These are phyloP conservation scores for Paracamarosporium sp. DNA, from an alignment of 2,329 filamentous ascomycete species.

Conservation along the genomic window DNA sequence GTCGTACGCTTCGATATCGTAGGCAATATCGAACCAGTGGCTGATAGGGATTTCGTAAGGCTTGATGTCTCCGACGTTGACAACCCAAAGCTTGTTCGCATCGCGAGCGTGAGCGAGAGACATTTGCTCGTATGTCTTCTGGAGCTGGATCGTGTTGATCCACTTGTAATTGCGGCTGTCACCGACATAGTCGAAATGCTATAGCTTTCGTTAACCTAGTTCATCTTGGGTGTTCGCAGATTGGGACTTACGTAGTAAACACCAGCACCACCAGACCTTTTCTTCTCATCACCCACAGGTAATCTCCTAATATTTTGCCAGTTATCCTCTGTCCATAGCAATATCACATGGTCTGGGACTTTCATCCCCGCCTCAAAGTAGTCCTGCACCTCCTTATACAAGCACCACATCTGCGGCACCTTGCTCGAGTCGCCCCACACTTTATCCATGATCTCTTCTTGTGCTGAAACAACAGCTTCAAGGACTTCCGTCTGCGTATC, in stretches of 20 bases:
- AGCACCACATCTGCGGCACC: constrained; percentile 73
- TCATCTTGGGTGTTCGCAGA: not conserved
- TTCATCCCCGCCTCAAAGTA: constrained; percentile 70
- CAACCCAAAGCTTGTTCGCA: constrained; percentile 69
- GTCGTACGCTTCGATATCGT: constrained; percentile 66
- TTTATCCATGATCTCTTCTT: constrained; percentile 64
- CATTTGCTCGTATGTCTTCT: constrained; percentile 72
- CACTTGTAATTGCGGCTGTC: constrained; percentile 63
- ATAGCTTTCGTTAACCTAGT: constrained; percentile 23
- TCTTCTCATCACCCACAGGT: constrained; percentile 65
- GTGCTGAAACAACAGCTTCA: constrained; percentile 65
- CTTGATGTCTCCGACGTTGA: constrained; percentile 73
- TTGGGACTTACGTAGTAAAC: constrained; percentile 61
- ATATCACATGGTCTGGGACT: constrained; percentile 70
- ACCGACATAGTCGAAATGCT: constrained; percentile 69
- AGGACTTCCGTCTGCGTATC: constrained; percentile 66
- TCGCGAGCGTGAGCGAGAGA: constrained; percentile 65
- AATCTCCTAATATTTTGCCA: constrained; percentile 70
- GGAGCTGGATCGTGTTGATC: constrained; percentile 71
- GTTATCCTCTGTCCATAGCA: constrained; percentile 75
- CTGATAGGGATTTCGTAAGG: constrained; percentile 70
- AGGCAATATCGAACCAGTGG: constrained; percentile 73
- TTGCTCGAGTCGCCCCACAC: constrained; percentile 61
- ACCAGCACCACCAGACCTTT: constrained; percentile 67
- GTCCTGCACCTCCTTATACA: constrained; percentile 77